A percentile compares a stretch with the other conserved stretches of the same genome.
Conservation (phyloP, 208 protist genomes). For the Wallacemonas collosoma region DNA sequence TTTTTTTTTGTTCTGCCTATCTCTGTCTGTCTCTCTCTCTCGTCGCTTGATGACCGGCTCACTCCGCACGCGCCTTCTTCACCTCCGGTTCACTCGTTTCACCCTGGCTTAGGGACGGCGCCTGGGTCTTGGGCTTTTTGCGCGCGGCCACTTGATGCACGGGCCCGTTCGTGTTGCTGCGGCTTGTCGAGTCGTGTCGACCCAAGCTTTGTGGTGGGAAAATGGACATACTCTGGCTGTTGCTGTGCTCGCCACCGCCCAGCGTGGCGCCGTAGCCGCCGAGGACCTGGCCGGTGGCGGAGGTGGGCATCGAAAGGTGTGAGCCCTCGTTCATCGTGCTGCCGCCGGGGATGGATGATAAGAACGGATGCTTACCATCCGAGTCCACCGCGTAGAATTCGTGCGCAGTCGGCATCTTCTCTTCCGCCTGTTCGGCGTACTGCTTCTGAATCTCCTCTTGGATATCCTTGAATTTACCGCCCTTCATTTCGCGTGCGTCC, state of each 20-base stretch:
- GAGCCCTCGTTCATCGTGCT: constrained; percentile 42
- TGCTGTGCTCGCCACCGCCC: constrained; percentile 15
- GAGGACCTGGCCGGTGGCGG: constrained; percentile 48
- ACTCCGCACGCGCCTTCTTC: constrained; percentile 32
- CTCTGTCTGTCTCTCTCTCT: constrained; percentile 14
- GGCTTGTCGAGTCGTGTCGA: constrained; percentile 20
- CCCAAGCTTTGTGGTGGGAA: constrained; percentile 65
- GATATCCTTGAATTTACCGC: constrained; percentile 65
- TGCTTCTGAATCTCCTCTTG: constrained; percentile 74
- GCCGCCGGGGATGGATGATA: constrained; percentile 59
- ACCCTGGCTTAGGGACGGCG: constrained; percentile 5
- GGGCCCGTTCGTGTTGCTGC: constrained; percentile 37
- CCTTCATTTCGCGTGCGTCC: constrained; percentile 82
- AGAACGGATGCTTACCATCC: constrained; percentile 55
- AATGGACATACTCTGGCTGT: constrained; percentile 78
- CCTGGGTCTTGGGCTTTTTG: constrained; percentile 69
- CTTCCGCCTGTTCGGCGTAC: constrained; percentile 62
- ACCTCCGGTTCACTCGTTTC: constrained; percentile 26
- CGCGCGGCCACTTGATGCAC: constrained; percentile 60
- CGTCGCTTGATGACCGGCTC: not conserved
- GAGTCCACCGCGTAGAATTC: constrained; percentile 61
- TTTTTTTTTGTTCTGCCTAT: constrained; percentile 26
- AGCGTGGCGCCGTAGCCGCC: constrained; percentile 17
- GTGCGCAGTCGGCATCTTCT: constrained; percentile 50
- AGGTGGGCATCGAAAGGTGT: constrained; percentile 77